Conservation (phyloP, 2,329 filamentous ascomycete genomes). For the Aureobasidium melanogenum region DNA sequence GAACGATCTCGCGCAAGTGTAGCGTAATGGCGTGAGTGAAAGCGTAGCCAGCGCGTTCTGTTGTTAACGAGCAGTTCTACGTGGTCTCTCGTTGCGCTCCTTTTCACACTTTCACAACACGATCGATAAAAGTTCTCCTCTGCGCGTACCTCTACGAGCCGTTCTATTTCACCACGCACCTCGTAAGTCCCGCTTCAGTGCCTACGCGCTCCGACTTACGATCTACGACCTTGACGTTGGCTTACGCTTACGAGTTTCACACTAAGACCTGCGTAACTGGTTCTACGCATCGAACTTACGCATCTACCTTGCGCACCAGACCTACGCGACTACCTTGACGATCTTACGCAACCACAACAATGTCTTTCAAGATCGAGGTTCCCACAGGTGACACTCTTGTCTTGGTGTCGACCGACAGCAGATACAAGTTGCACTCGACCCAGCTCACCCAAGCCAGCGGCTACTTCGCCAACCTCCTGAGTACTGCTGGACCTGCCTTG, state of each 20-base stretch:
- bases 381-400: constrained; percentile 33
- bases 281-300: no score
- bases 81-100: background rate
- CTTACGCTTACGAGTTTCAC: background rate
- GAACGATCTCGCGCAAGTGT: background rate
- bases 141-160: background rate
- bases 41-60: background rate
- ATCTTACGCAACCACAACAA: background rate
- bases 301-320: background rate
- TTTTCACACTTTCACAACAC: background rate
- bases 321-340: background rate
- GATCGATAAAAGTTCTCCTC: background rate
- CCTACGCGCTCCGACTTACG: background rate
- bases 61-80: background rate
- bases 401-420: constrained; percentile 26
- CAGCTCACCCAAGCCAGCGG: constrained; percentile 22
- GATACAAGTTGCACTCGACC: constrained; percentile 32
- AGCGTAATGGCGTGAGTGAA: background rate
- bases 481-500: background rate
- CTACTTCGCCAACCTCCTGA: background rate
- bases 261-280: no score
- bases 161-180: background rate
- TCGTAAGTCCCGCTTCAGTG: background rate
- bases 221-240: background rate
- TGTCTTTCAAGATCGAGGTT: constrained; percentile 12